phyloP scores from a whole-genome alignment of 2,329 filamentous ascomycete species.

The Epichloe sp. region DNA sequence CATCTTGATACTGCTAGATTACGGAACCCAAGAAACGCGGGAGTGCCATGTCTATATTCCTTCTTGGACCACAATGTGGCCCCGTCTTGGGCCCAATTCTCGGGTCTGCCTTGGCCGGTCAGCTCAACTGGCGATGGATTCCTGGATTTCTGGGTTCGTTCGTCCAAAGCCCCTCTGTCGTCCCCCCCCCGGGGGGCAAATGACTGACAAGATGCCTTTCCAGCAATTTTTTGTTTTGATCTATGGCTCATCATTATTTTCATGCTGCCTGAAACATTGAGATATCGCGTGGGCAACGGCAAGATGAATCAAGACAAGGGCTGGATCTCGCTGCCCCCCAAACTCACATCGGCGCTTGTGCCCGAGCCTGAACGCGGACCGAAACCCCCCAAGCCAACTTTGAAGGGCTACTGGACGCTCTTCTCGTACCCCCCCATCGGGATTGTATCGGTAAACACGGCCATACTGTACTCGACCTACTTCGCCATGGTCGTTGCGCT shows the following conservation, averaged over 20 bases:
- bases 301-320: conserved; percentile 10
- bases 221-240: conserved; percentile 17
- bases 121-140: conserved; percentile 27
- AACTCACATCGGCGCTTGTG: conserved; percentile 12
- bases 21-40: conserved; percentile 24
- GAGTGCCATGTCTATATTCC: conserved; percentile 26
- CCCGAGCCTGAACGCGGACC: conserved; percentile 14
- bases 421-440: conserved; percentile 20
- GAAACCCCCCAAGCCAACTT: conserved; percentile 16
- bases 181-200: too few relatives aligned
- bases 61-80: conserved; percentile 30
- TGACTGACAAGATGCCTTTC: neutral
- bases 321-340: conserved; percentile 11
- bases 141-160: conserved; percentile 24
- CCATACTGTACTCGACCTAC: conserved; percentile 20
- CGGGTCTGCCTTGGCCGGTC: conserved; percentile 24
- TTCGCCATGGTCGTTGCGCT: conserved; percentile 19
- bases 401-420: conserved; percentile 15
- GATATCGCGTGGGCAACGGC: conserved; percentile 30
- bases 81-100: conserved; percentile 30
- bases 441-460: conserved; percentile 20
- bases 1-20: conserved; percentile 7
- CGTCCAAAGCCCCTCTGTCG: too few relatives aligned
- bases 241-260: conserved; percentile 18
- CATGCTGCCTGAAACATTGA: conserved; percentile 32